Conservation (phyloP, 495 filamentous ascomycete species). For the Annulohypoxylon stygium region DNA sequence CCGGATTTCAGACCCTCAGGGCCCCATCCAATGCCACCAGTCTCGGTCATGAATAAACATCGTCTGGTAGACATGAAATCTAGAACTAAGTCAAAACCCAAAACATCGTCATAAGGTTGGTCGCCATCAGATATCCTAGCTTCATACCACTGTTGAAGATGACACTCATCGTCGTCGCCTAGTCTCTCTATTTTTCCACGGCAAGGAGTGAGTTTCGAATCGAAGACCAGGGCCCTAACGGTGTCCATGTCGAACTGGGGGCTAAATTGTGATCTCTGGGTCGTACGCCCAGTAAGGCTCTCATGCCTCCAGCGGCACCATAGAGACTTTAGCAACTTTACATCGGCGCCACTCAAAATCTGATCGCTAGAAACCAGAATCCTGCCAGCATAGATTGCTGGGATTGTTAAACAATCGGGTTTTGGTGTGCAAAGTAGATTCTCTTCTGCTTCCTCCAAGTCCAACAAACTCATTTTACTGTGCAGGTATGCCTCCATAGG, state of each 20-base stretch:
- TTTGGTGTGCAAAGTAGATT: neutral
- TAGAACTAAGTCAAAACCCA: neutral
- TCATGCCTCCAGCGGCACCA: neutral
- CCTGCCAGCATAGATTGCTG: neutral
- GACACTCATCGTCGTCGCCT: neutral
- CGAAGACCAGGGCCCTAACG: neutral
- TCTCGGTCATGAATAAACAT: neutral
- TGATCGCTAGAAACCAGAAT: neutral
- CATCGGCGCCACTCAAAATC: neutral
- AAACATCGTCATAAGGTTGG: neutral
- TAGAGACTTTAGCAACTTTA: neutral
- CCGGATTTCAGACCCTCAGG: neutral
- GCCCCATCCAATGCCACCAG: neutral
- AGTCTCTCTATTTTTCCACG: neutral
- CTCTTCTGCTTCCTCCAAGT: too few relatives aligned
- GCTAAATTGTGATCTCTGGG: neutral
- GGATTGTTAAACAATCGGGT: neutral
- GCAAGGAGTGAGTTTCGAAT: neutral
- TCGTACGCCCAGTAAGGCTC: neutral
- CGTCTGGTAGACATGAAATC: neutral
- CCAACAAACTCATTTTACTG: too few relatives aligned
- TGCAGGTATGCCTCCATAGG: neutral
- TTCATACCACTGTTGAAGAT: neutral
- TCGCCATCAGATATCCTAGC: neutral
- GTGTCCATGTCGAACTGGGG: neutral